Base-by-base conservation (phyloP, 495 filamentous ascomycete genomes). In the Aspergillus baeticus region DNA sequence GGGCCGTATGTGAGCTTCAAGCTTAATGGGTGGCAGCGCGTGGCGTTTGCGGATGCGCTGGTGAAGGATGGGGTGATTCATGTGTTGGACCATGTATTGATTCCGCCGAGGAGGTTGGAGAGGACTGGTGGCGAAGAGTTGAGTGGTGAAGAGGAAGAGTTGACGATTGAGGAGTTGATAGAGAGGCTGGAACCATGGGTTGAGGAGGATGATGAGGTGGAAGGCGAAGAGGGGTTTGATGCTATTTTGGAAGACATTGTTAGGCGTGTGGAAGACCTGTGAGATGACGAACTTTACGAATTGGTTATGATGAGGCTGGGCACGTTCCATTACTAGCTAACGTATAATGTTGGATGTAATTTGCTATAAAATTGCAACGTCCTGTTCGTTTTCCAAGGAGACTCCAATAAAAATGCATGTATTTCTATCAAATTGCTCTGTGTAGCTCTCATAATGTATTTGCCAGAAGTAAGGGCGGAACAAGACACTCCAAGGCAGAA, bases 11-110 rank as follows among this genome's bases (percentile, higher is more conserved):
- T 87, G 46, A 75, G 55, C 10, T 87, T 96, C 34, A 81, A 79
- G 70, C 76, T 94, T 56, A 93, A 95, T 69, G 89, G 84, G 15
- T 84, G 81, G 50, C 69, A 71, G 5, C 66, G 59, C 6, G 84
- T 93, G 3, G 70, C 72, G 2, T 67, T 88, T 17, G 69, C 82
- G 64, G 89, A 96, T 69, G 86, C 80, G 8, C 62, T 91, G 39
- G 86, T 84, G 1, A 74, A 66, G 26, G 87, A 95, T 71, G 91
- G 92, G 34, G 87, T 89, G 29, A 74, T 93, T 29, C 91, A 96
- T 58, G 84, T 90, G 37, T 71, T 92, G 7, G 72, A 76, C 39
- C 75, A 75, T 43, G 84, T 96, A 1, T 67, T 96, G 53, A 82
- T 96, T 63, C 91, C 91, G 61, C 90, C 90, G 5, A 81, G 76